Base-by-base conservation (phyloP, 2,329 filamentous ascomycete genomes). In the Lachnellula subtilissima region DNA sequence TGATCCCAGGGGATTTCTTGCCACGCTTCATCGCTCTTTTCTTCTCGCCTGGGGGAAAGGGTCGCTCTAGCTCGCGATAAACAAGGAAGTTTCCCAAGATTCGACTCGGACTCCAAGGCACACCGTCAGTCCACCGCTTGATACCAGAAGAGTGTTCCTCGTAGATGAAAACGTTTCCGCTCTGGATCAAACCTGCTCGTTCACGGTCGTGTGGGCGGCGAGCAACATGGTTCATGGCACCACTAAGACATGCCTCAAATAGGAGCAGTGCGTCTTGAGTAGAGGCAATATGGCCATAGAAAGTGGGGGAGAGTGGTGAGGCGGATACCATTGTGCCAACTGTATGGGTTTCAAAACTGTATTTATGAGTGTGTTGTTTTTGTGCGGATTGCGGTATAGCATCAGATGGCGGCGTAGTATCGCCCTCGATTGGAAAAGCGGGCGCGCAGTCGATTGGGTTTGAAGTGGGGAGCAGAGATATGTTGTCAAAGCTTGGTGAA, bases 31-130 rank as follows among this genome's bases (percentile, higher is more conserved):
- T 85, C 0, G 89, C 89, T 48, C 87, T 80, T 72, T 94, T 94
- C 79, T 93, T 94, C 75, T 93, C 88, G 6, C 89, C 89, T 0
- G 89, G 87, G 2, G 87, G 85, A 63, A 92, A 92, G 88, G 86
- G 71, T 87, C 93, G 92, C 73, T 97, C 94, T 89, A 99, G 97
- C 70, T 99, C 94, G 32, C 94, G 84, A 69, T 99, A 99, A 1
- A 94, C 97, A 56, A 99, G 75, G 72, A 99, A 99, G 75, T 94
- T 97, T 52, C 94, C 94, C 0, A 94, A 96, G 2, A 97, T 94
- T 54, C 94, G 84, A 74, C 92, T 95, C 0, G 92, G 92, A 64
- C 89, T 95, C 92, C 92, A 97, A 6, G 87, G 86, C 11, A 93
- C 84, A 14, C 92, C 91, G 64, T 97, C 92, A 0, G 91, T 96